Evolutionary conservation across 805 yeast genomes (phyloP).

Genomic region (Yarrowia hollandica): DNA sequence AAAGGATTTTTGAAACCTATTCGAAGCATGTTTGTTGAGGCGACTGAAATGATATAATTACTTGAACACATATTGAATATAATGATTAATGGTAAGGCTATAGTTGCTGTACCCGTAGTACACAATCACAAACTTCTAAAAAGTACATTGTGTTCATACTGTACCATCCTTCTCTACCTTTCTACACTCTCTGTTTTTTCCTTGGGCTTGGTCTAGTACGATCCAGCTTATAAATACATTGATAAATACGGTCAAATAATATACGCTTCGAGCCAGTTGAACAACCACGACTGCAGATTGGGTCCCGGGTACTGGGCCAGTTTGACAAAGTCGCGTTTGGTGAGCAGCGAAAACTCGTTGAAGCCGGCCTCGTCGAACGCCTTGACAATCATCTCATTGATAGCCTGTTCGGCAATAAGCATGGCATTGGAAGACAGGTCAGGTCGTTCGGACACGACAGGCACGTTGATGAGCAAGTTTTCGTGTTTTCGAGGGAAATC

Average conservation of each 20-base stretch:
- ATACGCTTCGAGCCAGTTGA: conserved; percentile 25
- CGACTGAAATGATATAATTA: no score
- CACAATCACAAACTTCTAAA: no score
- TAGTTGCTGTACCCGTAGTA: no score
- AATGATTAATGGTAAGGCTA: no score
- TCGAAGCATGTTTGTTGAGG: no score
- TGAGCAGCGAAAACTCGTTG: conserved; percentile 10
- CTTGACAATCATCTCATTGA: conserved; percentile 14
- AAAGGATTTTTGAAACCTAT: background rate
- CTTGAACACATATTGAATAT: no score
- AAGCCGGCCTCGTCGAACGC: conserved; percentile 20
- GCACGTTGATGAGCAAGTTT: conserved; percentile 8
- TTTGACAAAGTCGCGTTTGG: conserved; percentile 2
- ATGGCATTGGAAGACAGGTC: conserved; percentile 5
- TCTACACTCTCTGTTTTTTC: no score
- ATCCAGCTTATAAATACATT: conserved; percentile 1
- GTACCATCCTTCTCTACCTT: no score
- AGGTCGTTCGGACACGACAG: conserved; percentile 8
- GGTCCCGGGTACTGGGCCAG: conserved; percentile 5
- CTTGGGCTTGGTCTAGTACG: no score
- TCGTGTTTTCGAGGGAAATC: conserved; percentile 20
- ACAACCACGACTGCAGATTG: conserved; percentile 10
- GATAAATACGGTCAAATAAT: conserved; percentile 25
- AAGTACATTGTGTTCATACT: no score
- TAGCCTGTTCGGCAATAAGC: conserved; percentile 21